Evolutionary conservation across 495 filamentous ascomycete genomes (phyloP), one percentile per base, ranked within the genome.

Genomic region (Aspergillus diversus): DNA sequence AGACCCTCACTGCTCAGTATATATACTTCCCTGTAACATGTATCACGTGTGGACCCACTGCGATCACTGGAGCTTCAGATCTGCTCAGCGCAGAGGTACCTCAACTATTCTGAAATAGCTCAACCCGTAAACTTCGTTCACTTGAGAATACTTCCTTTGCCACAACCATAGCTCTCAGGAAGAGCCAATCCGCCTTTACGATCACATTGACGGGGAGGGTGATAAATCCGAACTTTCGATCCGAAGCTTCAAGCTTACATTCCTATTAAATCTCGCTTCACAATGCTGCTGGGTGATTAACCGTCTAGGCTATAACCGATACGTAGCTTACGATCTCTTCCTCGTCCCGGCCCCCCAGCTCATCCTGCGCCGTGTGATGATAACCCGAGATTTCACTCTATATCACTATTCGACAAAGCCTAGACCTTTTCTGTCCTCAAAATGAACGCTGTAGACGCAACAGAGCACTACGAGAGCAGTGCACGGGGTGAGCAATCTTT

Each of bases 391-490:
- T 27, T 27, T 27, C 21, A 1, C 21, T 27, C 21, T 27, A 27
- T 27, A 27, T 27, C 21, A 27, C 21, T 27, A 27, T 27, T 27
- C 21, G 21, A 27, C 1, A 27, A 27, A 27, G 1, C 21, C 21
- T 27, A 27, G 21, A 27, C n/a, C 34, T 21, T 11, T 7, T 53
- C 27, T n/a, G 4, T 0, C 1, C 17, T 6, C 39, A 88, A 65
- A 70, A 97, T 94, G 92, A 90, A 95, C 77, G 84, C 87, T 57
- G 89, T 97, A 70, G 93, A 97, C 80, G 92, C 89, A 67, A 94
- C 93, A 63, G 88, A 92, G 67, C 92, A 95, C 76, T 91, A 91
- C 68, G 88, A 88, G 67, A 81, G 82, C 59, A 76, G 79, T 65
- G 79, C 82, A 42, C 77, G 85, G 27, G 81, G 81, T 82, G 71